Evolutionary conservation across 495 filamentous ascomycete species (phyloP).

Genomic region (Pyrenula aspistea): DNA sequence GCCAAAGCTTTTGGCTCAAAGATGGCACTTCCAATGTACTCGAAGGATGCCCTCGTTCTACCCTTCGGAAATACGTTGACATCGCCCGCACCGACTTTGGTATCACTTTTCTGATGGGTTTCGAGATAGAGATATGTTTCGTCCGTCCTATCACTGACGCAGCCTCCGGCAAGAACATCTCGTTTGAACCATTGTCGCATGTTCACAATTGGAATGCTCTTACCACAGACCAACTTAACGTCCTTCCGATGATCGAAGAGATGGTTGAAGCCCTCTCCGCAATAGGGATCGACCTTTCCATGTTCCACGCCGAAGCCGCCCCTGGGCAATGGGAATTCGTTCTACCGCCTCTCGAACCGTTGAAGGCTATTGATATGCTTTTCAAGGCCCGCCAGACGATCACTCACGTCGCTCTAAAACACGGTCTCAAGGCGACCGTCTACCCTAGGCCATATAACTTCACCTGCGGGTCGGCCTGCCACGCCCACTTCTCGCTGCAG

Average conservation of each 20-base stretch:
- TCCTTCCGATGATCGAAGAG: conserved; percentile 48
- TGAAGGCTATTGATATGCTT: conserved; percentile 61
- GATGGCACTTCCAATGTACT: conserved; percentile 8
- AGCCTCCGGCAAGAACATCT: conserved; percentile 5
- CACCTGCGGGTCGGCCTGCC: conserved; percentile 25
- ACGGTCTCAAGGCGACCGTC: conserved; percentile 57
- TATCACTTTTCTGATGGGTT: conserved; percentile 53
- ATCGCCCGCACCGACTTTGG: conserved; percentile 21
- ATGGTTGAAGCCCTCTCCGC: conserved; percentile 42
- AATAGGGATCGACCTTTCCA: conserved; percentile 54
- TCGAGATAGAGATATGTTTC: conserved; percentile 77
- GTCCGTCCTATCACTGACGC: conserved; percentile 24
- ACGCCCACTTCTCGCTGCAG: conserved; percentile 29
- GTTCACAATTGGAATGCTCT: conserved; percentile 41
- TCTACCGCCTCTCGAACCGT: conserved; percentile 48
- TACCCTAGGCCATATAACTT: conserved; percentile 56
- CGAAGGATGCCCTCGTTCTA: conserved; percentile 44
- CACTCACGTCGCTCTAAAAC: conserved; percentile 23
- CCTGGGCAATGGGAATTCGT: conserved; percentile 76
- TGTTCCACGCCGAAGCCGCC: conserved; percentile 68
- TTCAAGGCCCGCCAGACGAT: conserved; percentile 63
- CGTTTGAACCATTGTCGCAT: conserved; percentile 13
- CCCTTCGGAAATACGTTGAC: conserved; percentile 40
- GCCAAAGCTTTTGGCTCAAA: conserved; percentile 47
- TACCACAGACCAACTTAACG: conserved; percentile 18